phyloP scores from a whole-genome alignment of 202 grass and related monocot genomes.

The Miscanthus sacchariflorus region DNA sequence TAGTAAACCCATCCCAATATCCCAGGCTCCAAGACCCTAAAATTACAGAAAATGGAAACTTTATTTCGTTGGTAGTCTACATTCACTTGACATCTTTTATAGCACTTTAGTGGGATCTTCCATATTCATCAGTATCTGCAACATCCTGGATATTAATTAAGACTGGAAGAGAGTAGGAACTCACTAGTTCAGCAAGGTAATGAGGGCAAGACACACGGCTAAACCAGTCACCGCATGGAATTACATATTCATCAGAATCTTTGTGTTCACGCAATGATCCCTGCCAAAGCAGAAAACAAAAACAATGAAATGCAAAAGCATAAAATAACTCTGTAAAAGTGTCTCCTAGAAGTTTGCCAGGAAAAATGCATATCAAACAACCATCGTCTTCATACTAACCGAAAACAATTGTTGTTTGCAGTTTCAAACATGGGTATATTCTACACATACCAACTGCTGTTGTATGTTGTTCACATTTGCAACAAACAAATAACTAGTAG shows the following conservation, averaged over 20 bases:
- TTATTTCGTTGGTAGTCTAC: constrained; percentile 16
- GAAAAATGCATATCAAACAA: constrained; percentile 22
- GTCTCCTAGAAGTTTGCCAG: neutral
- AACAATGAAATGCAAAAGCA: constrained; percentile 30
- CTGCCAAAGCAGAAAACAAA: constrained; percentile 56
- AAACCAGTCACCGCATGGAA: constrained; percentile 94
- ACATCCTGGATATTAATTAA: constrained; percentile 36
- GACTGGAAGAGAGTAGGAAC: constrained; percentile 25
- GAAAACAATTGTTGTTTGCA: neutral
- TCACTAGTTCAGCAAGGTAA: constrained; percentile 97
- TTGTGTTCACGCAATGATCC: constrained; percentile 80
- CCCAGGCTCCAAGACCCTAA: neutral
- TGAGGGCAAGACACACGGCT: constrained; percentile 83
- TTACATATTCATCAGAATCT: constrained; percentile 85
- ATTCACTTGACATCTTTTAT: neutral
- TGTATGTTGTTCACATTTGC: neutral
- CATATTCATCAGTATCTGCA: constrained; percentile 7
- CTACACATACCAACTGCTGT: constrained; percentile 4
- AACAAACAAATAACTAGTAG: constrained; percentile 5
- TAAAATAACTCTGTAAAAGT: constrained; percentile 7
- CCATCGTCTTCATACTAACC: constrained; percentile 15
- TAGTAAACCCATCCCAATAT: neutral
- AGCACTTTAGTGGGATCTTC: neutral
- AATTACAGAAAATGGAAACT: neutral
- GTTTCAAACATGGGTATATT: neutral